Evolutionary conservation across 2,329 filamentous ascomycete species (phyloP).

Genomic region (Trichophyton equinum): DNA sequence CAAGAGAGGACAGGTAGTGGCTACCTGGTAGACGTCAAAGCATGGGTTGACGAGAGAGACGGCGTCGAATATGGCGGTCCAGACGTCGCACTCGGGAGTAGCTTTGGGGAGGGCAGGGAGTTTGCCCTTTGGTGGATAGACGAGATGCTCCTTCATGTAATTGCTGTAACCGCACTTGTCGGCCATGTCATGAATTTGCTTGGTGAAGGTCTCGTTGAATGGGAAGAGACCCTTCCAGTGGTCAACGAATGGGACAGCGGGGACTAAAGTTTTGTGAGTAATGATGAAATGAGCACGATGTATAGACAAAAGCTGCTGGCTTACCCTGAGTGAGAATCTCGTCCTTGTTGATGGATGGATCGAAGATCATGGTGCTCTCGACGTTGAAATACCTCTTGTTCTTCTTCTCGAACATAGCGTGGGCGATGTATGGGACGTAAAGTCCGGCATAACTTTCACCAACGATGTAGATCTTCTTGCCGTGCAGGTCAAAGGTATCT

Average conservation of each 20-base stretch:
- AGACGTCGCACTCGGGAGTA: constrained; percentile 44
- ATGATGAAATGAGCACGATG: background rate
- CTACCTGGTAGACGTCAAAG: constrained; percentile 65
- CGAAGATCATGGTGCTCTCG: constrained; percentile 58
- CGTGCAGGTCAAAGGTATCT: constrained; percentile 54
- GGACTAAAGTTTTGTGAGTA: constrained; percentile 17
- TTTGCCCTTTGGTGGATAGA: constrained; percentile 54
- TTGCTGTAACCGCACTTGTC: constrained; percentile 36
- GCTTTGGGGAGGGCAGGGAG: constrained; percentile 42
- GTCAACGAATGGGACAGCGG: constrained; percentile 31
- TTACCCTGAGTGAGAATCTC: constrained; percentile 38
- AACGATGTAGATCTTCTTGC: constrained; percentile 58
- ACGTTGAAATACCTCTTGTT: constrained; percentile 57
- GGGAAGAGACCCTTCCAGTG: constrained; percentile 33
- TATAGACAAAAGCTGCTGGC: background rate
- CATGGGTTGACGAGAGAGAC: constrained; percentile 55
- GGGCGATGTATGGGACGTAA: constrained; percentile 60
- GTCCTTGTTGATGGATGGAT: constrained; percentile 50
- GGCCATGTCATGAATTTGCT: constrained; percentile 29
- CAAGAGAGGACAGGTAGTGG: constrained; percentile 55
- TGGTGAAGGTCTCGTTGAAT: constrained; percentile 34
- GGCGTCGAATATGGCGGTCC: constrained; percentile 43
- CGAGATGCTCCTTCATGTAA: constrained; percentile 41
- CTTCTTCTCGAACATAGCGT: constrained; percentile 57
- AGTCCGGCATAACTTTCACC: constrained; percentile 60